Base-by-base conservation (phyloP, 23 red algal genomes). In the Gracilaria gracilis region DNA sequence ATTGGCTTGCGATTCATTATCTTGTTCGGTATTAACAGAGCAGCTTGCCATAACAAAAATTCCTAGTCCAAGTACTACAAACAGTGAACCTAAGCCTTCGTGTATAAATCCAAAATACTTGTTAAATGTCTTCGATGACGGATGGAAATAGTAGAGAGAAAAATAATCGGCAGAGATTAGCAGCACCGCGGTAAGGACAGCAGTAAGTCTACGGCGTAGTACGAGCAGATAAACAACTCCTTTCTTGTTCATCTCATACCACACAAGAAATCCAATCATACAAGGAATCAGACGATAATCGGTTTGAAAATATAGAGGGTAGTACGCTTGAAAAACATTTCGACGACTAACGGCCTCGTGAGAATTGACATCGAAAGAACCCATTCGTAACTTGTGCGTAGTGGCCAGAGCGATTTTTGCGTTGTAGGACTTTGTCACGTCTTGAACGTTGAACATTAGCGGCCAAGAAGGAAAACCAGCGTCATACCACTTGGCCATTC, bases 251-350 rank as follows among this genome's bases (percentile, higher is more conserved):
- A 64, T 64, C 15, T 64, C 58, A 64, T 17, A 64, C 58, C 58
- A 64, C 58, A 64, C 58, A n/a, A 64, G 58, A 64, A 64, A 64
- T 15, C 58, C 58, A 15, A 64, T 64, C 58, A 64, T 64, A 29
- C 58, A 64, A 64, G 58, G 58, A 64, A 64, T 64, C 58, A 64
- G 58, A 64, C 58, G 58, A 17, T 9, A 64, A 15, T 15, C 4
- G 4, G 58, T 64, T 15, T 64, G 6, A 17, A 64, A 64, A 15
- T 64, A 64, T 9, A 64, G 58, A 64, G 58, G 58, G 58, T 64
- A 64, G 58, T 64, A 64, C 58, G 58, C 58, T 29, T 64, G 58
- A 15, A 64, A 64, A 9, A 64, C 16, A 3, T 3, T 64, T 64
- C 58, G 4, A 9, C 58, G 58, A 64, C 58, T 64, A 4, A 64